phyloP scores from a whole-genome alignment of 306 rosid species.

The Quercus glauca region DNA sequence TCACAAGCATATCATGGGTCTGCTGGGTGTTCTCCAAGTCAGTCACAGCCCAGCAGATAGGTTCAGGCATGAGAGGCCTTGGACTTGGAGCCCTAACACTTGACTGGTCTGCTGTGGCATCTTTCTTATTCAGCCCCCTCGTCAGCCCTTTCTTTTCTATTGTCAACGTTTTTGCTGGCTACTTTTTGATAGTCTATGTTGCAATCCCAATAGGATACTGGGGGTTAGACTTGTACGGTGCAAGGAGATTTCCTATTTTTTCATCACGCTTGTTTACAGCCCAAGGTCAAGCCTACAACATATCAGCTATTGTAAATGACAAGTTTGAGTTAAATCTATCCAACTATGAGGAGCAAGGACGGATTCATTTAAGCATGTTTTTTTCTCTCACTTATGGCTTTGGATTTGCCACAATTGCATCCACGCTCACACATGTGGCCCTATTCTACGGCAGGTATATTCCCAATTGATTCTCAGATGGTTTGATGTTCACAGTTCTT shows the following conservation, averaged over 20 bases:
- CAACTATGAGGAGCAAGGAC: constrained; percentile 54
- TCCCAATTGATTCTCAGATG: neutral
- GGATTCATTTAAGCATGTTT: constrained; percentile 58
- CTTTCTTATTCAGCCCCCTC: constrained; percentile 79
- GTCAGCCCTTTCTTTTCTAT: constrained; percentile 75
- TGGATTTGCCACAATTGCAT: constrained; percentile 74
- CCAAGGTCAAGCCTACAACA: constrained; percentile 50
- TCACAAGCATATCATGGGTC: constrained; percentile 76
- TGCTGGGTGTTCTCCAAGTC: constrained; percentile 84
- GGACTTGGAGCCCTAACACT: constrained; percentile 79
- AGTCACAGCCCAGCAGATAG: constrained; percentile 77
- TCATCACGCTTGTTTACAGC: constrained; percentile 69
- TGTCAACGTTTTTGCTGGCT: constrained; percentile 61
- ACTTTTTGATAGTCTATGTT: constrained; percentile 39
- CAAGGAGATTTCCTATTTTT: constrained; percentile 65
- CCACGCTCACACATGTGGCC: constrained; percentile 71
- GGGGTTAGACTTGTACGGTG: constrained; percentile 52
- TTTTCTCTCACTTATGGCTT: constrained; percentile 69
- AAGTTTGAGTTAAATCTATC: constrained; percentile 50
- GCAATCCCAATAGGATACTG: constrained; percentile 62
- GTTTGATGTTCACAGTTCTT: neutral
- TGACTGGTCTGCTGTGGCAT: constrained; percentile 71
- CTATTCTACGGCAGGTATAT: constrained; percentile 76
- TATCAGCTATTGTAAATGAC: constrained; percentile 57
- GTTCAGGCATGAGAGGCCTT: constrained; percentile 80